Percentiles rank a stretch among this genome's conserved stretches.
Evolutionary conservation across 2,329 filamentous ascomycete genomes (phyloP).

Genomic region (Pseudocercospora eumusae): DNA sequence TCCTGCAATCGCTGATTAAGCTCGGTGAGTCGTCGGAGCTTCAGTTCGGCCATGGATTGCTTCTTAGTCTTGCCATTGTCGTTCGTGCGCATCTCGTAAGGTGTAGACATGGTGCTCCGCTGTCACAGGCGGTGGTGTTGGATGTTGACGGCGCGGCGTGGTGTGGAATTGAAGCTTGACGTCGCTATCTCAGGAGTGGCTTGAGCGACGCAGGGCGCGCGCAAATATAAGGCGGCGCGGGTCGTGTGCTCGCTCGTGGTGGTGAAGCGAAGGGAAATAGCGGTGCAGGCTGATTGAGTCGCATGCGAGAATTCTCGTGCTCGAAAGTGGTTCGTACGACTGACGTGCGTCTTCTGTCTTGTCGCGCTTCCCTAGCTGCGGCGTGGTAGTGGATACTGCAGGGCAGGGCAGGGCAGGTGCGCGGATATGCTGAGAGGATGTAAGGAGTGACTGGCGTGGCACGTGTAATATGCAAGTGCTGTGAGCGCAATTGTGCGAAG

Average conservation of each 20-base stretch:
- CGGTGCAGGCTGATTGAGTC: constrained; percentile 15
- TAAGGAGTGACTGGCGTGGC: constrained; percentile 18
- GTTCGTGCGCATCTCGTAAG: constrained; percentile 67
- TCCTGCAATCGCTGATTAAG: constrained; percentile 94
- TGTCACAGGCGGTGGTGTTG: background rate
- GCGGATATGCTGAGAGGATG: constrained; percentile 13
- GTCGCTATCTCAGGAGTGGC: constrained; percentile 3
- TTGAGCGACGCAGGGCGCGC: constrained; percentile 5
- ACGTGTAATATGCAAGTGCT: constrained; percentile 10
- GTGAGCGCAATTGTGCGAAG: constrained; percentile 2
- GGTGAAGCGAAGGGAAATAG: constrained; percentile 9
- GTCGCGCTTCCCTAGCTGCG: constrained; percentile 20
- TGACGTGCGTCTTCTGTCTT: constrained; percentile 16
- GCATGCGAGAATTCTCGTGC: constrained; percentile 23
- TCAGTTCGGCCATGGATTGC: constrained; percentile 98
- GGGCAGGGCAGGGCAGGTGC: constrained; percentile 4
- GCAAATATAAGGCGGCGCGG: constrained; percentile 11
- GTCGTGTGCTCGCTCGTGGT: constrained; percentile 7
- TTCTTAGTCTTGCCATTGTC: constrained; percentile 83
- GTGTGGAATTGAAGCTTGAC: constrained; percentile 3
- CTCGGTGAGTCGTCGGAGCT: constrained; percentile 92
- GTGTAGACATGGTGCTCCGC: constrained; percentile 56
- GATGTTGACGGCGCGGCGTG: constrained; percentile 10
- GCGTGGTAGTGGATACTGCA: constrained; percentile 9
- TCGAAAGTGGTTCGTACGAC: constrained; percentile 26